These are phyloP conservation scores for Hymenoscyphus occultus DNA, from an alignment of 2,329 filamentous ascomycete genomes.

Conservation along the genomic window DNA sequence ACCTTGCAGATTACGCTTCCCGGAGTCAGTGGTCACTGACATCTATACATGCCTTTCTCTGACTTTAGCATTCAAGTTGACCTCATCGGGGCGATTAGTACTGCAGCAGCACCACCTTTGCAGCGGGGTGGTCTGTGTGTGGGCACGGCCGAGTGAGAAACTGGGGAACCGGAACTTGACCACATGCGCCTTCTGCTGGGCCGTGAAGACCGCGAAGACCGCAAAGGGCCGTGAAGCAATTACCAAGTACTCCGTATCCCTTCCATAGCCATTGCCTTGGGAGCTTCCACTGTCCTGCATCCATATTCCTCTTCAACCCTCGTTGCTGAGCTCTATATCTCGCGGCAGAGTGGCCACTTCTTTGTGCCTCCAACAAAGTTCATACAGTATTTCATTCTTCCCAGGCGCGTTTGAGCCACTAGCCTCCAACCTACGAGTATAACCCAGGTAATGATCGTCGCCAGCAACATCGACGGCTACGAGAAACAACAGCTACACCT, in stretches of 20 bases:
- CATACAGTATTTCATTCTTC: background rate
- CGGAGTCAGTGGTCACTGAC: too few relatives aligned
- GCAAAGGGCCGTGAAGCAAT: too few relatives aligned
- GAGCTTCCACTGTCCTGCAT: background rate
- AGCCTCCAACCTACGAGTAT: background rate
- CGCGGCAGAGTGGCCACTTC: background rate
- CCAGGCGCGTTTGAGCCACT: background rate
- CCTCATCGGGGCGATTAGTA: too few relatives aligned
- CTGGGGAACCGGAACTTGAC: background rate
- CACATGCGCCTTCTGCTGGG: conserved; percentile 1
- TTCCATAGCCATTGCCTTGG: background rate
- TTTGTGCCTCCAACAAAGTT: background rate
- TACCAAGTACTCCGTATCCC: too few relatives aligned
- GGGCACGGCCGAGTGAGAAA: background rate
- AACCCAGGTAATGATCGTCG: background rate
- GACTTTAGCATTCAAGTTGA: too few relatives aligned
- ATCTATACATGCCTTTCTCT: too few relatives aligned
- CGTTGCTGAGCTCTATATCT: background rate
- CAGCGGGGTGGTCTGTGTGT: background rate
- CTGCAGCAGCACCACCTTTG: too few relatives aligned
- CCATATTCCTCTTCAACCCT: background rate
- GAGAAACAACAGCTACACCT: conserved; percentile 1
- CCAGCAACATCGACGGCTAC: background rate
- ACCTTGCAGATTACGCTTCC: too few relatives aligned
- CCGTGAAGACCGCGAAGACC: background rate